Base-by-base conservation (phyloP, 257 asterid species). In the Nicotiana obtusifolia region DNA sequence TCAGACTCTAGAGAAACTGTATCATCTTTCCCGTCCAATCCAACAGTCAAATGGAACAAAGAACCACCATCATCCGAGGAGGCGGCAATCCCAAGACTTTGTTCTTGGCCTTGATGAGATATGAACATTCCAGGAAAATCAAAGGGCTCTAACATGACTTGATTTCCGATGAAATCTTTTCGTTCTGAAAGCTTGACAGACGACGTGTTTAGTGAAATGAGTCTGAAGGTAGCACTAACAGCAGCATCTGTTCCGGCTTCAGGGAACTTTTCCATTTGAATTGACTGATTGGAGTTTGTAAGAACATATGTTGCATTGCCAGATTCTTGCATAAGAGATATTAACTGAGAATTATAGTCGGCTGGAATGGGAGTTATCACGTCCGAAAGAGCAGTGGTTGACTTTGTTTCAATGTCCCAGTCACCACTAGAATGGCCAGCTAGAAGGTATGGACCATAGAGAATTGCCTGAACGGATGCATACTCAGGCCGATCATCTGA, bases 391-490 rank as follows among this genome's bases (percentile, higher is more conserved):
- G 90, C 73, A 37, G 86, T 30, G 5, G 86, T 66, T 31, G 91
- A 81, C 10, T 78, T 85, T 64, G 93, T 89, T 20, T 88, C 79
- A 54, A 95, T 82, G 84, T 89, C 88, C 97, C 97, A 95, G 64
- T 91, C 97, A 8, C 92, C 94, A 16, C 53, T 77, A 8, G 97
- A 73, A 1, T 89, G 89, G 20, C 97, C 99, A 7, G 93, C 97
- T 3, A 95, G 97, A 77, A 94, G 97, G 89, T 95, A 95, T 68
- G 97, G 97, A 47, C 99, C 99, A 53, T 91, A 95, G 78, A 92
- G 85, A 84, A 95, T 86, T 47, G 99, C 97, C 33, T 91, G 91
- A 57, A 95, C 47, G 0, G 97, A 88, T n/a, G 92, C 86, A 77
- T 85, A 94, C 69, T 87, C 93, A 1, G 89, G 83, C 49, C 99